Evolutionary conservation across 2,329 filamentous ascomycete species (phyloP), one percentile per base, ranked within the genome.

Genomic region (Talaromyces albobiverticillius): DNA sequence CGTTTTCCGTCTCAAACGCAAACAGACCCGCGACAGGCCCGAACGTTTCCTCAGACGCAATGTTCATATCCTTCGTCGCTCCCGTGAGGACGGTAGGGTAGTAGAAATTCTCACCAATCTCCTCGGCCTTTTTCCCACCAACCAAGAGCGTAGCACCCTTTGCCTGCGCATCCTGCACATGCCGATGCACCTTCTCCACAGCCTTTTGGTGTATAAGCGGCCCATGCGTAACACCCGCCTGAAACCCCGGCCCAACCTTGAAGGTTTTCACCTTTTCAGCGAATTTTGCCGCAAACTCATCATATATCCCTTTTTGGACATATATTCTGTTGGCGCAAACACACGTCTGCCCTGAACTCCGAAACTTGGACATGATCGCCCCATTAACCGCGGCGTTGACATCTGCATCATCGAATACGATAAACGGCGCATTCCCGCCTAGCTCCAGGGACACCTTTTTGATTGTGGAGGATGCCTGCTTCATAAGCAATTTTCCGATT

Each of bases 21-120:
- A 96, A 96, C 11, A 97, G 73, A 0, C 88, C 92, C 0, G 92
- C 93, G 0, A 97, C 87, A 2, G 94, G 94, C 0, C 93, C 94
- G 68, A 99, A 99, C 0, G 93, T 97, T 78, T 99, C 94, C 72
- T 97, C 93, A 1, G 77, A 77, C 3, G 89, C 86, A 61, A 97
- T 81, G 55, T 82, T 80, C 93, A 96, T 97, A 40, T 92, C 84
- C 54, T 80, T 77, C 7, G 80, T 95, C 86, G 96, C 93, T 57
- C 88, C 89, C 8, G 88, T 86, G 56, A 99, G 83, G 36, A 97
- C 88, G 0, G 94, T 97, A 2, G 90, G 90, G 65, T 91, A 83
- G 76, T 88, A 96, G 77, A 95, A 99, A 76, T 95, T 95, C 38
- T 78, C 68, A 4, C 93, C 93, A 2, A 95, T 77, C 14, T 90